These are phyloP conservation scores for Crithidia mellificae DNA, from an alignment of 208 protist genomes.

Conservation along the genomic window DNA sequence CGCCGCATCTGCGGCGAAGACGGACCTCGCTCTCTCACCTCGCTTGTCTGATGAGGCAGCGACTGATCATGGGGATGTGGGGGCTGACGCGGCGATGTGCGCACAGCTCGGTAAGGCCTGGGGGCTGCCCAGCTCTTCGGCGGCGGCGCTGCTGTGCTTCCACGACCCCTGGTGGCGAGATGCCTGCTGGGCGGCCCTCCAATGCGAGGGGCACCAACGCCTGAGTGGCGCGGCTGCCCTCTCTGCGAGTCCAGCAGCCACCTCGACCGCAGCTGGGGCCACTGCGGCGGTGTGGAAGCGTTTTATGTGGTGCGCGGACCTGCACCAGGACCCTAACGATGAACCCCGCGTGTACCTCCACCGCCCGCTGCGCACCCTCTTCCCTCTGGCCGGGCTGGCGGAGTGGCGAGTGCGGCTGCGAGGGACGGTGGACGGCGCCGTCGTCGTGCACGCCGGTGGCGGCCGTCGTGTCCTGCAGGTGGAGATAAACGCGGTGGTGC, in stretches of 20 bases:
- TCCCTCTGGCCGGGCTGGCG: constrained; percentile 38
- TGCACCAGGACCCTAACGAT: constrained; percentile 26
- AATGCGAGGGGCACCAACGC: too few species aligned
- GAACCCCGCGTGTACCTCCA: constrained; percentile 21
- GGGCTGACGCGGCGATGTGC: not conserved
- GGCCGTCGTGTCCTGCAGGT: constrained; percentile 17
- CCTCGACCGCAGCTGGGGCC: constrained; percentile 2
- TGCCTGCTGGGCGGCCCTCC: not conserved
- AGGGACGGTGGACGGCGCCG: constrained; percentile 15
- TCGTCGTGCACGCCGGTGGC: not conserved
- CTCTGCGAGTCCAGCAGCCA: too few species aligned
- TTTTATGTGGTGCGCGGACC: constrained; percentile 40
- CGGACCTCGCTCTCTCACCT: not conserved
- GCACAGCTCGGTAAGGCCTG: constrained; percentile 8
- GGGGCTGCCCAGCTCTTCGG: constrained; percentile 7
- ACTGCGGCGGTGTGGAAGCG: constrained; percentile 28
- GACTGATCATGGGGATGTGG: too few species aligned
- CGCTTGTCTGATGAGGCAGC: too few species aligned
- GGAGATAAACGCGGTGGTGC: constrained; percentile 9
- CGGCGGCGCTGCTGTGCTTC: constrained; percentile 6
- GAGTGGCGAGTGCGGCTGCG: constrained; percentile 4
- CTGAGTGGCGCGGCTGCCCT: too few species aligned
- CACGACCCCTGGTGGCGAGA: constrained; percentile 21
- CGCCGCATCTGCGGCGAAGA: not conserved
- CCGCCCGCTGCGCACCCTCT: constrained; percentile 44